Evolutionary conservation across 495 filamentous ascomycete genomes (phyloP).

Genomic region (Penicillium silybi): DNA sequence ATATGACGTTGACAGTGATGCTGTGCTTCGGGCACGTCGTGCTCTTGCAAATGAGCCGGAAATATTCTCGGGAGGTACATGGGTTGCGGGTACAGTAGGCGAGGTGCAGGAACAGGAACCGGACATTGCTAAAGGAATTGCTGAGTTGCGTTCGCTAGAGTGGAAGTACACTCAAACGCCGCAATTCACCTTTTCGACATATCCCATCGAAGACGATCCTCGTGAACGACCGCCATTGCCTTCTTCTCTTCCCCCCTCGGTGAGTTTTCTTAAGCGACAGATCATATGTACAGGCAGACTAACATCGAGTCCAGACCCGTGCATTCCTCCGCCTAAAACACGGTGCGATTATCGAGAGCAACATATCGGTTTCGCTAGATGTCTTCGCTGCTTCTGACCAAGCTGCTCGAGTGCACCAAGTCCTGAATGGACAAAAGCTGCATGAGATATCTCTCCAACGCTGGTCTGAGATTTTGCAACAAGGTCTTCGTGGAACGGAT

Average conservation of each 20-base stretch:
- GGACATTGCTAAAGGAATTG: constrained; percentile 53
- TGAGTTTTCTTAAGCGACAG: constrained; percentile 14
- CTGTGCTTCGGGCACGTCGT: constrained; percentile 31
- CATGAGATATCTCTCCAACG: constrained; percentile 36
- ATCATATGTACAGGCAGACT: background rate
- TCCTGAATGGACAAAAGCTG: constrained; percentile 36
- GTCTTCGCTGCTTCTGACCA: constrained; percentile 31
- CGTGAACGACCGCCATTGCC: constrained; percentile 48
- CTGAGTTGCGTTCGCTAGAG: constrained; percentile 63
- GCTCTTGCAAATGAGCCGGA: constrained; percentile 34
- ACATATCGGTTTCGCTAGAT: constrained; percentile 40
- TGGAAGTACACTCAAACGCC: constrained; percentile 87
- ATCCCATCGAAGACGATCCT: constrained; percentile 50
- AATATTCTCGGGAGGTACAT: constrained; percentile 38
- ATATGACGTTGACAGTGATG: constrained; percentile 28
- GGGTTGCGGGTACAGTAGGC: constrained; percentile 44
- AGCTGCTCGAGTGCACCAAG: constrained; percentile 30
- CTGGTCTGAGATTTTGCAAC: constrained; percentile 29
- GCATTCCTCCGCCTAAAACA: constrained; percentile 41
- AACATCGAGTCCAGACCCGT: constrained; percentile 25
- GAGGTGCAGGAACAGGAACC: constrained; percentile 43
- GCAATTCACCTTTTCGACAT: constrained; percentile 69
- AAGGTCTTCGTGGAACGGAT: constrained; percentile 12
- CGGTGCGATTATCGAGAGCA: constrained; percentile 41
- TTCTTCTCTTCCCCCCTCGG: constrained; percentile 34